Conservation (phyloP, 768 basidiomycete species). For the Auricularia sp. region DNA sequence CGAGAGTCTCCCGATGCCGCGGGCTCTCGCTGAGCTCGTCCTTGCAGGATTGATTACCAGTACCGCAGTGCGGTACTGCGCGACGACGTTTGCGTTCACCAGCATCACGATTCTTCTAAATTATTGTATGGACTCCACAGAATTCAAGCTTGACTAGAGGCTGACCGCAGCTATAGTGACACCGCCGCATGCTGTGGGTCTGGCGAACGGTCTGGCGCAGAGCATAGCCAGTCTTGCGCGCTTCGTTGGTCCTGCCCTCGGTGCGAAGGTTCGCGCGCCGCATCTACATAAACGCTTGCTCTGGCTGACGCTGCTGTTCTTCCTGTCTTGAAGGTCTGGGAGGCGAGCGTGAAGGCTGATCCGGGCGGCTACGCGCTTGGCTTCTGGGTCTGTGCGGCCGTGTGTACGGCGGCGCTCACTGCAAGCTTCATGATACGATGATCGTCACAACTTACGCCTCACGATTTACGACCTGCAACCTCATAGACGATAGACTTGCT, state of each 20-base stretch:
- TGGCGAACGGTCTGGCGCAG: conserved; percentile 93
- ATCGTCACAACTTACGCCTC: neutral
- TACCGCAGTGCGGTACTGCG: conserved; percentile 88
- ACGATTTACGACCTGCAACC: neutral
- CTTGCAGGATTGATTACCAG: conserved; percentile 56
- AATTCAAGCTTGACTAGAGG: neutral
- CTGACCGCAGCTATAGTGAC: conserved; percentile 50
- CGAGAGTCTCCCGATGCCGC: conserved; percentile 18
- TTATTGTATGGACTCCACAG: conserved; percentile 26
- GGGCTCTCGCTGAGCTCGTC: neutral
- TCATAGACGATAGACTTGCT: too few species aligned
- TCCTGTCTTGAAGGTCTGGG: conserved; percentile 49
- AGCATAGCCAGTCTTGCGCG: conserved; percentile 89
- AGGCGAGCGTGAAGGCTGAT: conserved; percentile 53
- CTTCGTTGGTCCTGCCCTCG: conserved; percentile 79
- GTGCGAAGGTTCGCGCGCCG: conserved; percentile 56
- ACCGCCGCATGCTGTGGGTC: conserved; percentile 76
- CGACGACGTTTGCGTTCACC: conserved; percentile 83
- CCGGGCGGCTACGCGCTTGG: conserved; percentile 68
- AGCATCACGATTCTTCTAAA: conserved; percentile 81
- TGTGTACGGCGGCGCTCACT: conserved; percentile 50
- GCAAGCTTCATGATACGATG: conserved; percentile 68
- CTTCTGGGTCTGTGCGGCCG: conserved; percentile 54
- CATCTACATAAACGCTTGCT: neutral
- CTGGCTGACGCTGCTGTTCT: neutral